Evolutionary conservation across 192 early-diverging fungal genomes (phyloP).

Genomic region (Anaeromyces robustus): DNA sequence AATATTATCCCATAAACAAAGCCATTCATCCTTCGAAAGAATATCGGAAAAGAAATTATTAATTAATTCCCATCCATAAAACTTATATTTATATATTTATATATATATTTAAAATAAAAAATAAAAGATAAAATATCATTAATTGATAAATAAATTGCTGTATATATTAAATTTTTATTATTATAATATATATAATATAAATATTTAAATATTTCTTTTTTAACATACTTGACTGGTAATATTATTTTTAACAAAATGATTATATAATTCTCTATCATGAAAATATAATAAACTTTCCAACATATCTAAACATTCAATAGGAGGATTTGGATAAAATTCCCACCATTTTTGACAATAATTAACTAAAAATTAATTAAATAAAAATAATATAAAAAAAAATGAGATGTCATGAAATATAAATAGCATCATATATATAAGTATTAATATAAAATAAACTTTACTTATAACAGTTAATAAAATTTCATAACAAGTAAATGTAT

Average conservation of each 20-base stretch:
- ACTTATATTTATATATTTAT: constrained; percentile 12
- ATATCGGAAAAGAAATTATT: constrained; percentile 26
- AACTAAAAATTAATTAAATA: constrained; percentile 3
- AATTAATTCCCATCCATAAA: constrained; percentile 32
- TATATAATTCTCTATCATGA: constrained; percentile 27
- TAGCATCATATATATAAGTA: background rate
- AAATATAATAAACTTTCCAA: constrained; percentile 26
- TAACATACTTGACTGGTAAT: constrained; percentile 25
- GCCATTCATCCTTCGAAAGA: constrained; percentile 28
- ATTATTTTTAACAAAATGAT: constrained; percentile 22
- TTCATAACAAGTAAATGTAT: constrained; percentile 37
- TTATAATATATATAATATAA: too few relatives aligned
- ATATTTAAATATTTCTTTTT: too few relatives aligned
- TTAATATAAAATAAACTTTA: constrained; percentile 8
- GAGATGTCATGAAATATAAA: background rate
- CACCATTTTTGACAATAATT: constrained; percentile 57
- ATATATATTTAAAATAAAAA: too few relatives aligned
- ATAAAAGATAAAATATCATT: background rate
- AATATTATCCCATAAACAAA: constrained; percentile 36
- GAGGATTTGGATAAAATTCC: constrained; percentile 50
- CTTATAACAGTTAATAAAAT: constrained; percentile 30
- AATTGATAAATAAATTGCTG: constrained; percentile 5
- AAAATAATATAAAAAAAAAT: constrained; percentile 3
- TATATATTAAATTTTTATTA: too few relatives aligned
- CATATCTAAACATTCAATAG: constrained; percentile 31